phyloP scores from a whole-genome alignment of 371 early-diverging fungal species.

The Quaeritorhiza haematococci region DNA sequence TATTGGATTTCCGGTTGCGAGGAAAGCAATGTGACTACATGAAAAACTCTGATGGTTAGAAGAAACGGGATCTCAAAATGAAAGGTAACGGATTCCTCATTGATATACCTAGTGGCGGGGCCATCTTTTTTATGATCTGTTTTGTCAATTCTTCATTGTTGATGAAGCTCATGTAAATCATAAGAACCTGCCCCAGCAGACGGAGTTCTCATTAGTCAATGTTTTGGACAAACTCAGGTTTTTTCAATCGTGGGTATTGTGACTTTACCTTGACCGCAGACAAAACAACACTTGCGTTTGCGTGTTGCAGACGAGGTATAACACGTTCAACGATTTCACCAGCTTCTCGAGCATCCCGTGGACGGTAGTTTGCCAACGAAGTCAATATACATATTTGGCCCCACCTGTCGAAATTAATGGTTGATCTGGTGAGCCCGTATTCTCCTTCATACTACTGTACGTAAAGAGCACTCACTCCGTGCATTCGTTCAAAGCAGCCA shows the following conservation, averaged over 20 bases:
- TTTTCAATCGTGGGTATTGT: background rate
- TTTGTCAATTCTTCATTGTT: slow-evolving; percentile 62
- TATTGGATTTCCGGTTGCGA: slow-evolving; percentile 93
- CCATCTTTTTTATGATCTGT: slow-evolving; percentile 71
- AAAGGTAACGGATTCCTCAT: background rate
- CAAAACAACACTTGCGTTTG: slow-evolving; percentile 93
- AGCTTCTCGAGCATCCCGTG: slow-evolving; percentile 81
- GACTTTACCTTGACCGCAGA: slow-evolving; percentile 73
- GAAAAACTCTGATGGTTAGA: background rate
- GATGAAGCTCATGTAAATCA: slow-evolving; percentile 72
- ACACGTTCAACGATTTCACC: slow-evolving; percentile 88
- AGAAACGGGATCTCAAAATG: background rate
- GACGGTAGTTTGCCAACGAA: slow-evolving; percentile 78
- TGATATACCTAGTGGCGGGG: slow-evolving; percentile 77
- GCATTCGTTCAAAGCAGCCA: slow-evolving; percentile 94
- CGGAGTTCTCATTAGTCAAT: background rate
- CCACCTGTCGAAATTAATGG: slow-evolving; percentile 58
- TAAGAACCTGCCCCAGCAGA: slow-evolving; percentile 78
- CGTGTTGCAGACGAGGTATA: slow-evolving; percentile 90
- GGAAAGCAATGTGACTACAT: slow-evolving; percentile 79
- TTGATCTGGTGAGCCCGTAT: background rate
- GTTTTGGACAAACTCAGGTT: slow-evolving; percentile 3
- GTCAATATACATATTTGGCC: slow-evolving; percentile 88
- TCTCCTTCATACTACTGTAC: background rate
- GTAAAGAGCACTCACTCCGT: slow-evolving; percentile 66